Percentiles rank a stretch among this genome's conserved stretches.
These are phyloP conservation scores for Exidia glandulosa DNA, from an alignment of 768 basidiomycete genomes.

Conservation along the genomic window DNA sequence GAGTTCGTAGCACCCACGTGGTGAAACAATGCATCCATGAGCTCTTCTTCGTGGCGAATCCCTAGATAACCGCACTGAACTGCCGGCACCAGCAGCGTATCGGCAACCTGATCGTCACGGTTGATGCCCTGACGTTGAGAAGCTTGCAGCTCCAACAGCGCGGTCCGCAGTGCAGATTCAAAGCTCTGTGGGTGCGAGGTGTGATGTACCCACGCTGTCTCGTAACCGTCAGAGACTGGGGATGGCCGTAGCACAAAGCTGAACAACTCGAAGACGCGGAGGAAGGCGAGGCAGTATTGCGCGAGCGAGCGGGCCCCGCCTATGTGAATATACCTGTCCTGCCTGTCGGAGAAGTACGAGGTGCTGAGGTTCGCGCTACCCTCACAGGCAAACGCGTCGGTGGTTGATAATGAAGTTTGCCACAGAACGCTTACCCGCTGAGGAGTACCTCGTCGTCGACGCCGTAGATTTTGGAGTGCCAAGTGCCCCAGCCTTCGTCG, in stretches of 20 bases:
- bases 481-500: slow-evolving; percentile 98
- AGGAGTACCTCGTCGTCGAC: slow-evolving; percentile 88
- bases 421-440: slow-evolving; percentile 64
- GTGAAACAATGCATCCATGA: slow-evolving; percentile 48
- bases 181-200: slow-evolving; percentile 60
- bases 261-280: slow-evolving; percentile 54
- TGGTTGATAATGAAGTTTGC: no score
- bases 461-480: slow-evolving; percentile 96
- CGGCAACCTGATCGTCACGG: slow-evolving; percentile 11
- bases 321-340: slow-evolving; percentile 88
- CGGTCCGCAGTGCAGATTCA: slow-evolving; percentile 43
- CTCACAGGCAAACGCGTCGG: no score
- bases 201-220: slow-evolving; percentile 56
- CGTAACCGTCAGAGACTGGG: slow-evolving; percentile 29
- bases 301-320: slow-evolving; percentile 47
- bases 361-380: slow-evolving; percentile 82
- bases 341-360: slow-evolving; percentile 90
- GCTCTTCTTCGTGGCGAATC: slow-evolving; percentile 73
- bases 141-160: slow-evolving; percentile 51
- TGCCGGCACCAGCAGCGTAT: slow-evolving; percentile 62
- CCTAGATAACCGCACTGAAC: slow-evolving; percentile 86
- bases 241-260: slow-evolving; percentile 44
- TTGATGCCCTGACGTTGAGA: slow-evolving; percentile 14
- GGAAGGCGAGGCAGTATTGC: slow-evolving; percentile 75
- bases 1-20: slow-evolving; percentile 25